These are phyloP conservation scores for Bonia amplexicaulis DNA, from an alignment of 176 grass and related monocot species.

Conservation along the genomic window DNA sequence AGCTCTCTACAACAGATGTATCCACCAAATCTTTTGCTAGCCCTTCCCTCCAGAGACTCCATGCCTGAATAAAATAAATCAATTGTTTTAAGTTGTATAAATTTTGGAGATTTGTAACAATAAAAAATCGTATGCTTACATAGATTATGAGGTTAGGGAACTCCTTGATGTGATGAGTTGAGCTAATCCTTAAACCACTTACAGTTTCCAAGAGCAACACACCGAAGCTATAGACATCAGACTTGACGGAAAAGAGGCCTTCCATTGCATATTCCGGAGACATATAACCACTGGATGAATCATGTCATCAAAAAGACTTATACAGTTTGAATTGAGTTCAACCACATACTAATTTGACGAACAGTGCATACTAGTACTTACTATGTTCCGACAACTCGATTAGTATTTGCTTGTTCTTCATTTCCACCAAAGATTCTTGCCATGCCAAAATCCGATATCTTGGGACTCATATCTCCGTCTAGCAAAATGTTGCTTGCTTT, in stretches of 20 bases:
- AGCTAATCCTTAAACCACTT: constrained; percentile 47
- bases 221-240: constrained; percentile 72
- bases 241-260: constrained; percentile 56
- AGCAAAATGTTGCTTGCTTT: constrained; percentile 58
- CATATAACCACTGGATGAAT: constrained; percentile 53
- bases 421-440: constrained; percentile 65
- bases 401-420: constrained; percentile 52
- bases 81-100: too few species aligned
- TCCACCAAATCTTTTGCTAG: too few species aligned
- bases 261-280: constrained; percentile 57
- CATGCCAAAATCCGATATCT: constrained; percentile 73
- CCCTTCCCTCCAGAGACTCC: too few species aligned
- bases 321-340: neutral
- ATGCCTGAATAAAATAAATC: too few species aligned
- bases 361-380: constrained; percentile 9
- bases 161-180: constrained; percentile 23
- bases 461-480: constrained; percentile 48
- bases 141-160: constrained; percentile 52
- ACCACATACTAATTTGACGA: neutral
- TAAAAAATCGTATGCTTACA: constrained; percentile 39
- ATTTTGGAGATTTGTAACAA: too few species aligned
- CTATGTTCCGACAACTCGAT: constrained; percentile 60
- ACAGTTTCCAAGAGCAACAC: constrained; percentile 56
- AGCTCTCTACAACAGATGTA: too few species aligned
- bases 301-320: neutral